A percentile compares a stretch with the other conserved stretches of the same genome.
phyloP scores from a whole-genome alignment of 768 basidiomycete species.

The Boletus tomentosulus region DNA sequence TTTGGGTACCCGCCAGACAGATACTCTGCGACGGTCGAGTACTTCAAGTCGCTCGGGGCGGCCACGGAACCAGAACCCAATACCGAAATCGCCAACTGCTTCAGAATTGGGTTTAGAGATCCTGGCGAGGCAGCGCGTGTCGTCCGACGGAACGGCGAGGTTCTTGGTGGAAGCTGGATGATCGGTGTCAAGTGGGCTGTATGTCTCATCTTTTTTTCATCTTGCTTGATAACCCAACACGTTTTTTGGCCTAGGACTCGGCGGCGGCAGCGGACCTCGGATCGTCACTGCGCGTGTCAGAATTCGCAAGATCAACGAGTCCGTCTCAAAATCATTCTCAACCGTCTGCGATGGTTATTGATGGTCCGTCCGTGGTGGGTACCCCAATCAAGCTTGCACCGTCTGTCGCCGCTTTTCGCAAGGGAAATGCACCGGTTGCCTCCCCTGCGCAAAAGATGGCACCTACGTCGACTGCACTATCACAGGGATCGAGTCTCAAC shows the following conservation, averaged over 20 bases:
- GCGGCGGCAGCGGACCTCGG: slow-evolving; percentile 50
- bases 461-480: slow-evolving; percentile 6
- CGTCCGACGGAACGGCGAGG: slow-evolving; percentile 77
- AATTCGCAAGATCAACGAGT: slow-evolving; percentile 10
- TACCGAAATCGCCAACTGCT: slow-evolving; percentile 72
- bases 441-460: slow-evolving; percentile 23
- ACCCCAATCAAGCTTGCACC: slow-evolving; percentile 73
- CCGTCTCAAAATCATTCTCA: slow-evolving; percentile 16
- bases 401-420: slow-evolving; percentile 67
- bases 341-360: slow-evolving; percentile 45
- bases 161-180: slow-evolving; percentile 75
- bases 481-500: slow-evolving; percentile 34
- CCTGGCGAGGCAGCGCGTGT: slow-evolving; percentile 74
- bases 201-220: slow-evolving; percentile 29
- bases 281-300: slow-evolving; percentile 23
- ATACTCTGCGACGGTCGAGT: slow-evolving; percentile 65
- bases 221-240: not conserved
- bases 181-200: slow-evolving; percentile 85
- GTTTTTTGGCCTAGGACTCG: slow-evolving; percentile 45
- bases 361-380: slow-evolving; percentile 50
- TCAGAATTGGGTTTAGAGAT: slow-evolving; percentile 71
- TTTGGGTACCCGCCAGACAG: slow-evolving; percentile 88
- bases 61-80: slow-evolving; percentile 66
- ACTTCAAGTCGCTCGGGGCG: slow-evolving; percentile 70
- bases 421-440: slow-evolving; percentile 31